phyloP scores from a whole-genome alignment of 305 asterid species.

The Fraxinus sp. region DNA sequence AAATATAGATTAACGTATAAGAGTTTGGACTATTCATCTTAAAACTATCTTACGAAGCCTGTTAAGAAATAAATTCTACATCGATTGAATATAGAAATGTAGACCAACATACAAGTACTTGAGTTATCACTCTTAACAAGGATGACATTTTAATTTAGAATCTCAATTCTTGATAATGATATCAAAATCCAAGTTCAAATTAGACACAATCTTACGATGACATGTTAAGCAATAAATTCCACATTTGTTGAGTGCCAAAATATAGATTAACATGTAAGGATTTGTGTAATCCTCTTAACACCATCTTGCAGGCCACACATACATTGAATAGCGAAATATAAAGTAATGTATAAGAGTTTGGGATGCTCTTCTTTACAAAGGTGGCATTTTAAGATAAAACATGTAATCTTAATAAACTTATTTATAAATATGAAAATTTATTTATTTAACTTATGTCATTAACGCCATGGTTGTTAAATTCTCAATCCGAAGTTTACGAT shows the following conservation, averaged over 20 bases:
- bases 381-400: neutral
- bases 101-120: neutral
- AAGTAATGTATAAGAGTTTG: too few relatives aligned
- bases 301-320: neutral
- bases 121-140: neutral
- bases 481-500: too few relatives aligned
- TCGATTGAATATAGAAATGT: neutral
- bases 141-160: neutral
- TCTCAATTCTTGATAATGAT: neutral
- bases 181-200: neutral
- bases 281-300: neutral
- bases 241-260: neutral
- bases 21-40: neutral
- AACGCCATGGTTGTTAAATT: too few relatives aligned
- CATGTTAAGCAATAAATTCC: too few relatives aligned
- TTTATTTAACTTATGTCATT: too few relatives aligned
- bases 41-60: neutral
- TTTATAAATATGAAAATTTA: too few relatives aligned
- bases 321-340: neutral
- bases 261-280: neutral
- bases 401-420: too few relatives aligned
- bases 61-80: neutral
- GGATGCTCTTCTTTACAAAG: neutral
- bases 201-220: neutral
- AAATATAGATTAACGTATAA: too few relatives aligned